Conservation (phyloP, 2,329 filamentous ascomycete species). For the Penicillium sp. region DNA sequence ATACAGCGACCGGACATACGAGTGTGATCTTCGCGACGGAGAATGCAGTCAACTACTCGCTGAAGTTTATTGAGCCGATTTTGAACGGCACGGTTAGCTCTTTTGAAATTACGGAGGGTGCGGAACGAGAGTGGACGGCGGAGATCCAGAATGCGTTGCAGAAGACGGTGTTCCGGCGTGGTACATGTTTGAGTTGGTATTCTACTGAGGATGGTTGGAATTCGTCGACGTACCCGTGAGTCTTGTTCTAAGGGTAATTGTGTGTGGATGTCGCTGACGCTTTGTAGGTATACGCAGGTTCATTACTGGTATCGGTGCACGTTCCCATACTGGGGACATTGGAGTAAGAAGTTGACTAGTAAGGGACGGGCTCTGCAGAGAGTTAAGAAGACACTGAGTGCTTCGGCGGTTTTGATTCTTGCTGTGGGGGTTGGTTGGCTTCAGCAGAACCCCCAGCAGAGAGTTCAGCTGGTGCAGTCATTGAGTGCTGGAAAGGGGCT, state of each 20-base stretch:
- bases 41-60: slow-evolving; percentile 61
- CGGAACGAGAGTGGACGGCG: slow-evolving; percentile 50
- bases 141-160: slow-evolving; percentile 52
- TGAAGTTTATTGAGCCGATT: slow-evolving; percentile 61
- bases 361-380: slow-evolving; percentile 46
- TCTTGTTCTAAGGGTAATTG: not conserved
- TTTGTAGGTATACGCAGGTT: slow-evolving; percentile 51
- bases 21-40: slow-evolving; percentile 63
- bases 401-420: slow-evolving; percentile 20
- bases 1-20: slow-evolving; percentile 63
- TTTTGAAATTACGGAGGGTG: slow-evolving; percentile 53
- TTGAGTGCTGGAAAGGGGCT: slow-evolving; percentile 13
- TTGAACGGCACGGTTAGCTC: slow-evolving; percentile 47
- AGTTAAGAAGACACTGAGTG: slow-evolving; percentile 18
- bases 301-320: slow-evolving; percentile 54
- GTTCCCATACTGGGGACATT: slow-evolving; percentile 58
- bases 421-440: slow-evolving; percentile 21
- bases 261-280: slow-evolving; percentile 13
- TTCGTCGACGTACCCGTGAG: slow-evolving; percentile 50
- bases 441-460: slow-evolving; percentile 12
- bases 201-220: slow-evolving; percentile 52
- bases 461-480: slow-evolving; percentile 8
- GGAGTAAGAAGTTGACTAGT: slow-evolving; percentile 54
- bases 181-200: slow-evolving; percentile 55
- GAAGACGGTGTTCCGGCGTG: slow-evolving; percentile 50